Conservation (phyloP, 192 early-diverging fungal species). For the Chytriomyces sp. region DNA sequence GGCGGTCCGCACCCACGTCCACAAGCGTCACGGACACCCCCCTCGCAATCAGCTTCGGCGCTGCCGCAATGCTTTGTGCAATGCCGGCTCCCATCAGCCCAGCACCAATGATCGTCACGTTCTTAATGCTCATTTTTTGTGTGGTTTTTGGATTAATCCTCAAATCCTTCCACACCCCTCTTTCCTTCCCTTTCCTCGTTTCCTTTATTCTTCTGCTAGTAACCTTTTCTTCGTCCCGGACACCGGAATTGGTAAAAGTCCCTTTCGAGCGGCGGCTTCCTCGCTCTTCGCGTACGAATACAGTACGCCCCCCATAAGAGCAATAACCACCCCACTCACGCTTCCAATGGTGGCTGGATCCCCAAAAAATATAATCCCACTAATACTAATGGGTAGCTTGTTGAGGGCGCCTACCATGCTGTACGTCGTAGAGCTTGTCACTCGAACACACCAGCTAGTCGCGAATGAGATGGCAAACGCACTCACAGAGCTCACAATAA, state of each 20-base stretch:
- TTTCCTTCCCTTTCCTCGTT: too few relatives aligned
- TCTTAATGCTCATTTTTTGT: too few relatives aligned
- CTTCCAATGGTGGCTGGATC: conserved; percentile 78
- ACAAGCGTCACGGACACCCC: conserved; percentile 66
- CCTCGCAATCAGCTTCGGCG: conserved; percentile 40
- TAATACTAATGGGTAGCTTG: conserved; percentile 93
- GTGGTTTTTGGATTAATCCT: too few relatives aligned
- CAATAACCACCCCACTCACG: conserved; percentile 85
- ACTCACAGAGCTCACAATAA: conserved; percentile 76
- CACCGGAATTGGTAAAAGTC: conserved; percentile 3
- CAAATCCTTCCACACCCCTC: too few relatives aligned
- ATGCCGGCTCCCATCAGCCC: conserved; percentile 86
- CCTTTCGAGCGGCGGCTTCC: background rate
- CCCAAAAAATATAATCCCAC: conserved; percentile 94
- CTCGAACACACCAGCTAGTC: conserved; percentile 80
- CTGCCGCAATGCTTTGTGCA: conserved; percentile 72
- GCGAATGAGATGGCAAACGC: conserved; percentile 91
- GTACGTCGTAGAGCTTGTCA: conserved; percentile 61
- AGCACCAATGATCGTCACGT: conserved; percentile 20
- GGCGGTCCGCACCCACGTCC: conserved; percentile 8
- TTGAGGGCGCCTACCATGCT: conserved; percentile 98
- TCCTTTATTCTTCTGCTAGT: background rate
- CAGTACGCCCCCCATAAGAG: conserved; percentile 6
- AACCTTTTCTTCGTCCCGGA: background rate
- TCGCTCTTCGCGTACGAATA: conserved; percentile 13